Evolutionary conservation across 2,329 filamentous ascomycete species (phyloP), one percentile per base, ranked within the genome.

Genomic region (Furcasterigmium sp.): DNA sequence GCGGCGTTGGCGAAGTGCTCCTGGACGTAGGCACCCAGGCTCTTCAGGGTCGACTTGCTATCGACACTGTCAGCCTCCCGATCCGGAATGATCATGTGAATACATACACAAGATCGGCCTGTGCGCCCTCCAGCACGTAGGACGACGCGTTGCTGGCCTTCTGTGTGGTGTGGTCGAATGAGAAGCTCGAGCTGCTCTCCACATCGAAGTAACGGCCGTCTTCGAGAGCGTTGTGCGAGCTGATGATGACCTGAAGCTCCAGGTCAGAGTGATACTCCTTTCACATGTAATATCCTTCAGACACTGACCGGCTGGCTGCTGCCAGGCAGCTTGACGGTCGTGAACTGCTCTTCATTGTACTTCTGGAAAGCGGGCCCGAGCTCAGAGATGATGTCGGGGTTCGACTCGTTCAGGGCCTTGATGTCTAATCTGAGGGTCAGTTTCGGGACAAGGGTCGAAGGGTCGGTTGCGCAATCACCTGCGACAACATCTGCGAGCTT

Each of bases 291-390:
- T 35, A 5, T 17, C 14, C 14, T 14, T 13, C n/a, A 9, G n/a
- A 29, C 14, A 50, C 48, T 41, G 11, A 70, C 67, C 43, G 60
- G 56, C 63, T 89, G 82, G 64, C 82, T 91, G 60, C 86, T 81
- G 23, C 90, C 90, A 0, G 91, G 91, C 44, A 98, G 79, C 75
- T 94, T 95, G 49, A 88, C 84, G 14, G 90, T 90, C 39, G 82
- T 70, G 64, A 96, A 86, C 67, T 98, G 93, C 65, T 91, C 85
- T 68, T 98, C 91, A 57, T 97, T 96, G 77, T 98, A 97, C 67
- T 86, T 89, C 67, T 91, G 76, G 63, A 95, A 94, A 0, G 93
- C 90, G 1, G 90, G 87, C 7, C 76, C 78, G 42, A 96, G 84
- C 51, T 86, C 82, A 47, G 80, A 70, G 43, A 91, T 69, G 48